These are phyloP conservation scores for Musa itinerans DNA, from an alignment of 176 grass and related monocot species.

Conservation along the genomic window DNA sequence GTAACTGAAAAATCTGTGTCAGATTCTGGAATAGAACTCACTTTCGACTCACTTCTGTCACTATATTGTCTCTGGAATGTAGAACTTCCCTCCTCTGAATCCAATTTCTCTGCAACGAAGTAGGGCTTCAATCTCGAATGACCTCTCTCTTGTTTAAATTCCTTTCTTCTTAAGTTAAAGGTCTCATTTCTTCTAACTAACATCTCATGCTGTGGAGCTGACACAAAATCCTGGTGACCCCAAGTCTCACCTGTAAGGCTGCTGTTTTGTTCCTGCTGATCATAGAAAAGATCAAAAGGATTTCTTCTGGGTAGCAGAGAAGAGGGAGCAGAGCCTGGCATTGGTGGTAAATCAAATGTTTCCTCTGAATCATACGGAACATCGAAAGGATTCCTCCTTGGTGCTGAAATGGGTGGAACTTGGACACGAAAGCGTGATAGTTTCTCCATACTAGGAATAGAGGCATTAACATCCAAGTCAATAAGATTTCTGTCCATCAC, in stretches of 20 bases:
- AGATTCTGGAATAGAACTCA: neutral
- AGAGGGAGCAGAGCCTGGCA: slow-evolving; percentile 92
- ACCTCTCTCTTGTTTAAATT: slow-evolving; percentile 35
- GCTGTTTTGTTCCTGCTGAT: slow-evolving; percentile 38
- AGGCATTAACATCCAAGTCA: slow-evolving; percentile 27
- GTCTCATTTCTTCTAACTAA: slow-evolving; percentile 69
- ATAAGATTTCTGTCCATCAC: slow-evolving; percentile 40
- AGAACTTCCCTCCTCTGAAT: slow-evolving; percentile 3
- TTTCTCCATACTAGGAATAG: slow-evolving; percentile 21
- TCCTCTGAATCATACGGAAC: slow-evolving; percentile 53
- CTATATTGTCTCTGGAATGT: slow-evolving; percentile 10
- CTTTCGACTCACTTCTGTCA: neutral
- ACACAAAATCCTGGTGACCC: slow-evolving; percentile 25
- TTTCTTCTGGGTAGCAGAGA: slow-evolving; percentile 59
- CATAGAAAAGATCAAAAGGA: slow-evolving; percentile 71
- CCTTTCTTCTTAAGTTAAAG: slow-evolving; percentile 51
- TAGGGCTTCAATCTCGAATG: slow-evolving; percentile 61
- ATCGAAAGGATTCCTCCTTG: slow-evolving; percentile 78
- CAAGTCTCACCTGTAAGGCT: slow-evolving; percentile 29
- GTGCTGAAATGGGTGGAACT: slow-evolving; percentile 44
- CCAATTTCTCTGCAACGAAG: slow-evolving; percentile 32
- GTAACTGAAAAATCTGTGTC: neutral
- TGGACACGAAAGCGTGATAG: slow-evolving; percentile 48
- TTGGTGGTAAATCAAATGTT: slow-evolving; percentile 8
- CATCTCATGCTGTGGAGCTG: slow-evolving; percentile 43